Evolutionary conservation across 192 early-diverging fungal genomes (phyloP).

Genomic region (Allomyces arbusculus): DNA sequence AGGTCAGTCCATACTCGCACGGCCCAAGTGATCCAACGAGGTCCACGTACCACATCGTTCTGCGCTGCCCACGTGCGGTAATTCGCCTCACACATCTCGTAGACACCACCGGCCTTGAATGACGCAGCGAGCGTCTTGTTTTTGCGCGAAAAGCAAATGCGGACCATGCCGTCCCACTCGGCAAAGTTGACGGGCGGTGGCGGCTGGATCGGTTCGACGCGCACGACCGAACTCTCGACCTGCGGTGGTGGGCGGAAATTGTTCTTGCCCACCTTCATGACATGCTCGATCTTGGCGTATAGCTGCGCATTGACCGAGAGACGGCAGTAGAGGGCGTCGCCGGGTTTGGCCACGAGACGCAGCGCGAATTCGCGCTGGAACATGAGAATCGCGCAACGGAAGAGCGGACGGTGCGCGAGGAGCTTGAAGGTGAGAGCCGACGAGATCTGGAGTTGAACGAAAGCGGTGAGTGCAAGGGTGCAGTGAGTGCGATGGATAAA

Average conservation of each 20-base stretch:
- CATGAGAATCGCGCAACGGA: slow-evolving; percentile 88
- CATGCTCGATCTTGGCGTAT: slow-evolving; percentile 78
- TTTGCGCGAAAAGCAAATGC: slow-evolving; percentile 79
- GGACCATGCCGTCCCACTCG: slow-evolving; percentile 92
- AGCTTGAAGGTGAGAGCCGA: slow-evolving; percentile 90
- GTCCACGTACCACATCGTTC: slow-evolving; percentile 40
- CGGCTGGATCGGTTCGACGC: slow-evolving; percentile 79
- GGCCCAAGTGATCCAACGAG: too few relatives aligned
- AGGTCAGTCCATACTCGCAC: background rate
- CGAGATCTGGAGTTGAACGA: slow-evolving; percentile 49
- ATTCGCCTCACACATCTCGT: slow-evolving; percentile 86
- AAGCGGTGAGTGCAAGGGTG: background rate
- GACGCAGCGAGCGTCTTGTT: slow-evolving; percentile 81
- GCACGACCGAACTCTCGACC: slow-evolving; percentile 88
- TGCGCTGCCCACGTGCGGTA: slow-evolving; percentile 83
- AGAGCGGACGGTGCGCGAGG: slow-evolving; percentile 77
- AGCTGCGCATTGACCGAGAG: slow-evolving; percentile 86
- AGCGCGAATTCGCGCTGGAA: slow-evolving; percentile 98
- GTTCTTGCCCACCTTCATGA: slow-evolving; percentile 96
- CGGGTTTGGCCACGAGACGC: slow-evolving; percentile 81
- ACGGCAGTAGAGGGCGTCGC: slow-evolving; percentile 77
- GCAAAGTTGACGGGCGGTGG: slow-evolving; percentile 85
- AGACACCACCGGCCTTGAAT: slow-evolving; percentile 68
- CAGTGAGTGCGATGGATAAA: too few relatives aligned
- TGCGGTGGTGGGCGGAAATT: slow-evolving; percentile 95